Base-by-base conservation (phyloP, 371 early-diverging fungal species). In the Catenaria anguillulae region DNA sequence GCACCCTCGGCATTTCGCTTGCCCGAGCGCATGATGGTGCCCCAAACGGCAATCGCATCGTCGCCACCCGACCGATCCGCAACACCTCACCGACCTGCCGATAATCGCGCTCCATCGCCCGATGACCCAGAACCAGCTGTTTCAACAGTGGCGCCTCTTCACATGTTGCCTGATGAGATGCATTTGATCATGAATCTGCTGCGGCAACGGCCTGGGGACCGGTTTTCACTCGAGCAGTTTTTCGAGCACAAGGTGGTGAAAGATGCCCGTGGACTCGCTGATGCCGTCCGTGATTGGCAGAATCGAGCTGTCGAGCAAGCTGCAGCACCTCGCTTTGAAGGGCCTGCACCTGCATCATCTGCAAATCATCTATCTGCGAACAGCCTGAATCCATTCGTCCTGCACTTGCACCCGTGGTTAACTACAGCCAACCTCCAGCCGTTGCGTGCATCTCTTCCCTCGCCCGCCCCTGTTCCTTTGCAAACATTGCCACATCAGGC, bases 191-290 rank as follows among this genome's bases (percentile, higher is more conserved):
- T 87, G 45, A 74, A 82, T 50, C 72, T 97, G 21, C 72, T 97
- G 24, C 88, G 85, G 63, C 79, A 86, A 63, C 84, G 88, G 35
- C 97, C 97, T 0, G 73, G 74, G 0, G 89, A 92, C 65, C 75
- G 97, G 35, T 84, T 95, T 61, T 75, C 83, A 0, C 94, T 96
- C 72, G 90, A 91, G 60, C 90, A 89, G 58, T 93, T 96, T 65
- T 94, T 96, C 65, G 75, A 74, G 62, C 91, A 93, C 66, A 85
- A 88, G 3, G 83, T 82, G 21, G 71, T 89, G 4, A 58, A 68
- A 23, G 63, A 35, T 2, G 45, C 58, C 12, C 36, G 58, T 26
- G 34, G 8, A 13, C 29, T 58, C 24, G 26, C 40, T 1, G 34
- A 58, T 15, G 26, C 36, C 29, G 58, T 58, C 40, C 29, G 24